These are phyloP conservation scores for Ascochyta koolunga DNA, from an alignment of 2,329 filamentous ascomycete species.

Conservation along the genomic window DNA sequence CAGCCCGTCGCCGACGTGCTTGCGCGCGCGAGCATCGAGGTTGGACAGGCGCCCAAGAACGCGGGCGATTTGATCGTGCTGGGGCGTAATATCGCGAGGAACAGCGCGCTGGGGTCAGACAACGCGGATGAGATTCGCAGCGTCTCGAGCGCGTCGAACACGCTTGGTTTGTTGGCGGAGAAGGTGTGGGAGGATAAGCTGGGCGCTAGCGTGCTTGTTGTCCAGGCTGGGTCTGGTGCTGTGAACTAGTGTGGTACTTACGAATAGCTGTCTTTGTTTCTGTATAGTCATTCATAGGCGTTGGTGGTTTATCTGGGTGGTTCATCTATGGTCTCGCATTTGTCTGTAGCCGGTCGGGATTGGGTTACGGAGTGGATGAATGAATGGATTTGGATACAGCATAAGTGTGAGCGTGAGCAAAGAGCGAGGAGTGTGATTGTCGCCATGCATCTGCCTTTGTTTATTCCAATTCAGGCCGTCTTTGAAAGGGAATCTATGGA, in stretches of 20 bases:
- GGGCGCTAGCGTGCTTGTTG: conserved; percentile 71
- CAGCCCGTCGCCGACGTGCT: conserved; percentile 55
- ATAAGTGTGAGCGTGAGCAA: not conserved
- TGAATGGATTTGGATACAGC: not conserved
- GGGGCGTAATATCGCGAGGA: conserved; percentile 56
- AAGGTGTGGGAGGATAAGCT: conserved; percentile 64
- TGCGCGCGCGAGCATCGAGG: conserved; percentile 62
- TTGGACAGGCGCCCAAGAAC: conserved; percentile 67
- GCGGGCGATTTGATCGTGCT: conserved; percentile 74
- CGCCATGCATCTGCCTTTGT: not conserved
- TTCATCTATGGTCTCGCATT: not conserved
- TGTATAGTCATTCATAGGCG: no score
- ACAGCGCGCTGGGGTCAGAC: conserved; percentile 41
- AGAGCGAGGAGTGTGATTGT: not conserved
- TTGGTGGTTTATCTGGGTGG: no score
- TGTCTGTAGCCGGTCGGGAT: not conserved
- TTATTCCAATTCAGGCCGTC: conserved; percentile 8
- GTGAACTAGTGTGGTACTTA: not conserved
- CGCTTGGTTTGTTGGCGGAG: conserved; percentile 66
- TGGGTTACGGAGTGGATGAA: not conserved
- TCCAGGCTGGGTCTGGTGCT: conserved; percentile 61
- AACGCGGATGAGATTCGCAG: conserved; percentile 50
- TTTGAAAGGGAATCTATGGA: conserved; percentile 35
- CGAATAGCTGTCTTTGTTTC: no score
- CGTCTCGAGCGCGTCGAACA: conserved; percentile 45